Percentiles rank a stretch among this genome's conserved stretches.
Conservation (phyloP, 2,329 filamentous ascomycete species). For the Lasiodiplodia citricola region DNA sequence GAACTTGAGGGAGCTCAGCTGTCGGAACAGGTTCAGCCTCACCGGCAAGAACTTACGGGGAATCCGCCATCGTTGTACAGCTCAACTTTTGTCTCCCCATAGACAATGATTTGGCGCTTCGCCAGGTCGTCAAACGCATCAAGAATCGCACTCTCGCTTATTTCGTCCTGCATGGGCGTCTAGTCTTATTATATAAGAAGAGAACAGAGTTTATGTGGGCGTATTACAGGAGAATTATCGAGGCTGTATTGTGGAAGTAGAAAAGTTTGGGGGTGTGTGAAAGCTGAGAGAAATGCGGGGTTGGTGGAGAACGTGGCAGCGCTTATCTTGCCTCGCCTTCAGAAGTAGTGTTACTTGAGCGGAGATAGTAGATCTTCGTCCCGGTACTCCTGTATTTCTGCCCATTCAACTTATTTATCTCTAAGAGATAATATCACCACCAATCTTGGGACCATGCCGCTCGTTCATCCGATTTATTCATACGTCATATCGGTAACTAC, state of each 20-base stretch:
- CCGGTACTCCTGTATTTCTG: too few species aligned
- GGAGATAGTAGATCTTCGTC: too few species aligned
- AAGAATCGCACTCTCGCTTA: background rate
- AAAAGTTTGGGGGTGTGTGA: background rate
- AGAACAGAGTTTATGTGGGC: background rate
- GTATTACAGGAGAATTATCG: background rate
- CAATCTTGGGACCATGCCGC: too few species aligned
- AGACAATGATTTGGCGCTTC: background rate
- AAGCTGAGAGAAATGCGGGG: background rate
- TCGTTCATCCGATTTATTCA: too few species aligned
- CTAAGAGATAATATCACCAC: too few species aligned
- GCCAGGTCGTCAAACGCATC: background rate
- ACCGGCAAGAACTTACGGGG: background rate
- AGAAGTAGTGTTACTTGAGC: too few species aligned
- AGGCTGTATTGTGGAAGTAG: too few species aligned
- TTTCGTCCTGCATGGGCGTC: background rate
- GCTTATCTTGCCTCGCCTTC: background rate
- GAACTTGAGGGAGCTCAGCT: slow-evolving; percentile 30
- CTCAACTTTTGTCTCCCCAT: background rate
- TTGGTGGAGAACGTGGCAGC: background rate
- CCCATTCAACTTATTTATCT: too few species aligned
- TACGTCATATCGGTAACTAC: too few species aligned
- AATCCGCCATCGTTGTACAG: background rate
- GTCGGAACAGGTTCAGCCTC: background rate
- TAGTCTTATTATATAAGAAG: background rate